Evolutionary conservation across 2,329 filamentous ascomycete genomes (phyloP), one percentile per base, ranked within the genome.

Genomic region (Chrysoporthe deuterocubensis): DNA sequence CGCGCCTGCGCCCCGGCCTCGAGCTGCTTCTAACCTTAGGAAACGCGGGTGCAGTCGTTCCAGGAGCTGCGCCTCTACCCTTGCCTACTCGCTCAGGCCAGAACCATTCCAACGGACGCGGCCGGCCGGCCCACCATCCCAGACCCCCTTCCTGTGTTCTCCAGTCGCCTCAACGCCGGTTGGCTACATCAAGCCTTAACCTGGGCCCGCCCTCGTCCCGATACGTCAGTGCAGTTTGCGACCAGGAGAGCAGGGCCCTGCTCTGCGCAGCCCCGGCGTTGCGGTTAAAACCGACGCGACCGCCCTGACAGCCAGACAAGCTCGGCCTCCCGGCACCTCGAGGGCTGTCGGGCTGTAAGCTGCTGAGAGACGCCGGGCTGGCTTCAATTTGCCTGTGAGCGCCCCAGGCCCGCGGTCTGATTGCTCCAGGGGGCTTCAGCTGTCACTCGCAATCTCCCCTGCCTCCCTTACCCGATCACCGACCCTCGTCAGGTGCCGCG

Each of bases 271-370:
- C 56, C 26, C 56, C 56, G 64, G 64, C 64, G 43, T 64, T 50
- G 67, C 67, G 67, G 64, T 60, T 64, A 61, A 67, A 54, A 56
- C 67, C 67, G 60, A 61, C 60, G 42, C 37, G 48, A 26, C 46
- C 34, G 18, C 13, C 40, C 13, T 64, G 34, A 40, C 59, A 34
- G 32, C 59, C 16, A 48, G 32, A 57, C 64, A 64, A 64, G 60
- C 63, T 65, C 21, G 6, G 34, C 58, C 57, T 11, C 50, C 54
- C 40, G 54, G 44, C 43, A 69, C 61, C 61, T 48, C 56, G 43
- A 40, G 61, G 59, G 64, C 57, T 32, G 4, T 54, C 26, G 11
- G 26, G 21, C 21, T 54, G 11, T 61, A 56, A 61, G 32, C 59
- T 60, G 26, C 44, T 50, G 21, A 60, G 43, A 60, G 44, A 52